These are phyloP conservation scores for Sphagnum tenellum DNA, from an alignment of 225 moss, liverwort and hornwort genomes.

Conservation along the genomic window DNA sequence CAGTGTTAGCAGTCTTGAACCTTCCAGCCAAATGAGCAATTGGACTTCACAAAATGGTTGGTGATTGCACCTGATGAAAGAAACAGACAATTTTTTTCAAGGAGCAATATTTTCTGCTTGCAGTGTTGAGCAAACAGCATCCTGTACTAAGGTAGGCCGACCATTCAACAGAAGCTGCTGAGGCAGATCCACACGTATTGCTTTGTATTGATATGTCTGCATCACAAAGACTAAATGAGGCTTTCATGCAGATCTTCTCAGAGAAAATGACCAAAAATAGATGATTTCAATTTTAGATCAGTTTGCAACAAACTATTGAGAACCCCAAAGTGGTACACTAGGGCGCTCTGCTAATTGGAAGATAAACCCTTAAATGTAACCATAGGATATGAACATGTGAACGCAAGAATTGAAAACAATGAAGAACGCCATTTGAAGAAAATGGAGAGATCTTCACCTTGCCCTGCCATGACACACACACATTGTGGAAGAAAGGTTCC, in stretches of 20 bases:
- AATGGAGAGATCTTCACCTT: conserved; percentile 16
- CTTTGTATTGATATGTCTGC: conserved; percentile 27
- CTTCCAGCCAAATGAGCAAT: too few species aligned
- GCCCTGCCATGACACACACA: conserved; percentile 41
- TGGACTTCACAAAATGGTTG: too few species aligned
- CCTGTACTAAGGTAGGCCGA: conserved; percentile 50
- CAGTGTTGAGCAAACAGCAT: conserved; percentile 51
- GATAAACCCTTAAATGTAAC: neutral
- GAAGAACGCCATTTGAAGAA: neutral
- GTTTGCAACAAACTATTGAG: too few species aligned
- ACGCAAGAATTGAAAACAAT: neutral
- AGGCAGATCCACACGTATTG: conserved; percentile 49
- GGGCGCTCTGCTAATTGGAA: too few species aligned
- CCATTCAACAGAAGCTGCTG: conserved; percentile 55
- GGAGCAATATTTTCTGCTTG: conserved; percentile 58
- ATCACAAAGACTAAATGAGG: too few species aligned
- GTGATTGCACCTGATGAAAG: too few species aligned
- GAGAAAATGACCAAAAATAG: too few species aligned
- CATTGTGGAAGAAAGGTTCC: conserved; percentile 46
- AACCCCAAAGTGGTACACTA: too few species aligned
- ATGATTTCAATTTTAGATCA: too few species aligned
- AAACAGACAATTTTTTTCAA: conserved; percentile 9
- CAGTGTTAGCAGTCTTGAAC: too few species aligned
- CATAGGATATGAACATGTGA: neutral
- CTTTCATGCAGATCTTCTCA: too few species aligned